These are phyloP conservation scores for Xerophyta viscosa DNA, from an alignment of 106 monocot genomes.

Conservation along the genomic window DNA sequence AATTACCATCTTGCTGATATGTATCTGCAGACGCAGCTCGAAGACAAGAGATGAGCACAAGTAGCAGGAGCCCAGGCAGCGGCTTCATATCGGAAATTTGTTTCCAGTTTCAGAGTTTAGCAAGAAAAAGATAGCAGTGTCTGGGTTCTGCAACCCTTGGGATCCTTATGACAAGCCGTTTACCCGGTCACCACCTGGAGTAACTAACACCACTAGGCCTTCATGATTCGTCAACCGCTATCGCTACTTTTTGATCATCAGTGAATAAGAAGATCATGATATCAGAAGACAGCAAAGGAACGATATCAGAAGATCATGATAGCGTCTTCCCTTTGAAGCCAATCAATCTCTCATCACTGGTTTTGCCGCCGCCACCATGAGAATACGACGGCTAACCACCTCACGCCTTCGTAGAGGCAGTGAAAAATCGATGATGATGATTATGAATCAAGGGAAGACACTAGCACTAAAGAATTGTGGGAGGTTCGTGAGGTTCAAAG, in stretches of 20 bases:
- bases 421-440: background rate
- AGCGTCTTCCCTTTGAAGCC: conserved; percentile 1
- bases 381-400: background rate
- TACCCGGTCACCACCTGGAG: background rate
- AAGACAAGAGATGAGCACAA: conserved; percentile 4
- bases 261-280: too few relatives aligned
- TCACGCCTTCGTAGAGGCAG: background rate
- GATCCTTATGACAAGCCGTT: background rate
- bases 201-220: background rate
- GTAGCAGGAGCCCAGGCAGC: background rate
- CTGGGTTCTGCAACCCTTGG: background rate
- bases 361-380: too few relatives aligned
- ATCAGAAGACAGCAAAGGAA: conserved; percentile 1
- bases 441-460: background rate
- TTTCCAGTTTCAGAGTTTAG: too few relatives aligned
- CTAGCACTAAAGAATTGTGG: too few relatives aligned
- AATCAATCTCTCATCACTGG: conserved; percentile 6
- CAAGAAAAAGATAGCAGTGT: too few relatives aligned
- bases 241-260: background rate
- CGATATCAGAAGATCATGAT: too few relatives aligned
- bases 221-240: background rate
- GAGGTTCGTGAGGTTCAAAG: too few relatives aligned
- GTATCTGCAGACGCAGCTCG: conserved; percentile 1
- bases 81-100: background rate
- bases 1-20: conserved; percentile 15